Evolutionary conservation across 2,329 filamentous ascomycete species (phyloP), one percentile per base, ranked within the genome.

Genomic region (Penicillium sp.): DNA sequence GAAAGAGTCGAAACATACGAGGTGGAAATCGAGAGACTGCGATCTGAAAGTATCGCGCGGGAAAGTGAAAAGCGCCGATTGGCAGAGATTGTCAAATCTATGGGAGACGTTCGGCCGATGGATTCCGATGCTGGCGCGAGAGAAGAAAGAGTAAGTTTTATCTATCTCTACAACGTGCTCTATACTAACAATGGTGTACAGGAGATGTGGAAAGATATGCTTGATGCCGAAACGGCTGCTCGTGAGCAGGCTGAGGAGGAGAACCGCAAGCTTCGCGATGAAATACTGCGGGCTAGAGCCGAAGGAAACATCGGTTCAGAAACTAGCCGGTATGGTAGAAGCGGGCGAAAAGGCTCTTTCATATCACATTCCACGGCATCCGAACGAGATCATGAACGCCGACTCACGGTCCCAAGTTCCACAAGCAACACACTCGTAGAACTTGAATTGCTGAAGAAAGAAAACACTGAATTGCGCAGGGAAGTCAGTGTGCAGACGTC

Each of bases 401-500:
- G 67, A 57, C 61, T 79, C 57, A 77, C 78, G 42, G 78, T 79
- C 30, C 74, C 82, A 47, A 86, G 82, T 64, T 79, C 81, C 9
- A 79, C 85, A 1, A 86, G 81, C 61, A 89, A 84, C 8, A 82
- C 91, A 1, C 82, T 90, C 11, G 89, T 94, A n/a, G 91, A 96
- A 59, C 75, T 91, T 56, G 88, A 91, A 60, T 88, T 95, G 63
- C 77, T 97, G 26, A 87, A 90, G 52, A 91, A 93, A 68, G 93
- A 97, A 67, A 97, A 97, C 66, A 90, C 91, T 2, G 93, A 97
- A 70, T 75, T 99, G 30, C 85, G 93, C 53, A 88, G 92, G 54
- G 92, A 97, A 71, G 89, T 97, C 28, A 91, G 92, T 60, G 94
- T 94, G 2, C 94, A 99, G 71, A 96, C 92, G 0, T 97, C 92